Evolutionary conservation across 495 filamentous ascomycete genomes (phyloP).

Genomic region (Beverwykella pulmonaria): DNA sequence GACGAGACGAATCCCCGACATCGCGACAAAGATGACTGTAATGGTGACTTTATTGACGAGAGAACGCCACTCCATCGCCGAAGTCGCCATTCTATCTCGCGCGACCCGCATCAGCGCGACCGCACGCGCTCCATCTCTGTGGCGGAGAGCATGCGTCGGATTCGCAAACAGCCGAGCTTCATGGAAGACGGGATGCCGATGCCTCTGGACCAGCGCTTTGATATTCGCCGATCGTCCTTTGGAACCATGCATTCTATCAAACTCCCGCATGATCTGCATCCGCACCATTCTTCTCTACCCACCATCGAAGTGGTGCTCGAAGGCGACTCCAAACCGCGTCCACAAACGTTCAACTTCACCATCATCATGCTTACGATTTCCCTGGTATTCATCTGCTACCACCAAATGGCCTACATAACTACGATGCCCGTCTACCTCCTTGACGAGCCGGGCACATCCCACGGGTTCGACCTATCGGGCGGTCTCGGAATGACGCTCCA

Average conservation of each 20-base stretch:
- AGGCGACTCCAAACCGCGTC: not conserved
- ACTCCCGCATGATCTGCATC: constrained; percentile 13
- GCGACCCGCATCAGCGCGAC: not conserved
- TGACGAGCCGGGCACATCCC: constrained; percentile 18
- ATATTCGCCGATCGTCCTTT: constrained; percentile 34
- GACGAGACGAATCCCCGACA: constrained; percentile 32
- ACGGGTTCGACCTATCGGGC: constrained; percentile 26
- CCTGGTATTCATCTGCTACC: constrained; percentile 26
- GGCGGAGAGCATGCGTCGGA: constrained; percentile 4
- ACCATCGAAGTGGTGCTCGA: not conserved
- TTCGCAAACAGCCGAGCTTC: constrained; percentile 26
- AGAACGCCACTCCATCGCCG: constrained; percentile 24
- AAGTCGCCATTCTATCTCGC: not conserved
- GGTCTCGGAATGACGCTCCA: constrained; percentile 33
- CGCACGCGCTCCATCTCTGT: constrained; percentile 7
- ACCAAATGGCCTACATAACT: constrained; percentile 35
- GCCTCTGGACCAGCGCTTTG: constrained; percentile 29
- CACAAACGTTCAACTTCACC: constrained; percentile 32
- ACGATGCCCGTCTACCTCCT: constrained; percentile 35
- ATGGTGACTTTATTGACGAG: constrained; percentile 18
- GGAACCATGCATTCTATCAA: constrained; percentile 37
- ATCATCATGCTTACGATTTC: constrained; percentile 35
- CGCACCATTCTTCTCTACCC: not conserved
- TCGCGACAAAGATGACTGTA: constrained; percentile 5
- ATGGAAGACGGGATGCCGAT: constrained; percentile 35